Conservation (phyloP, 2,329 filamentous ascomycete genomes). For the Neonectria sp. region DNA sequence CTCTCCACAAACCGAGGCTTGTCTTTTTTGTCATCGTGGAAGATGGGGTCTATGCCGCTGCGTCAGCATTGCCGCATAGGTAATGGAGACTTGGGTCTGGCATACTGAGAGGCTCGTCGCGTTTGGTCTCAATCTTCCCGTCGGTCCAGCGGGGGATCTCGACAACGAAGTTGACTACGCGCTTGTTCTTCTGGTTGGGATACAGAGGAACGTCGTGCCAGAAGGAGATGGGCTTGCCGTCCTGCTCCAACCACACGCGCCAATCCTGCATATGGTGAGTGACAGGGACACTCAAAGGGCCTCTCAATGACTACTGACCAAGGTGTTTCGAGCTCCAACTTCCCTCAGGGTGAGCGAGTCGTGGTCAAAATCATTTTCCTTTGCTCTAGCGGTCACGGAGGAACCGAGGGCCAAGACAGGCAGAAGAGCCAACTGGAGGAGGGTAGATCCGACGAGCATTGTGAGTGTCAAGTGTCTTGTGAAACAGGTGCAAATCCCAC, state of each 20-base stretch:
- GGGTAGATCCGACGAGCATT: constrained; percentile 37
- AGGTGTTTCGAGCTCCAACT: constrained; percentile 56
- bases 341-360: constrained; percentile 51
- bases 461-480: background rate
- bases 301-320: constrained; percentile 41
- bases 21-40: constrained; percentile 57
- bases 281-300: rapidly evolving
- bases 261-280: constrained; percentile 51
- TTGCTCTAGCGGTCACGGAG: constrained; percentile 24
- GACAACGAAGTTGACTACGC: constrained; percentile 56
- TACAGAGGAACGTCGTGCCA: constrained; percentile 61
- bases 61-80: constrained; percentile 11
- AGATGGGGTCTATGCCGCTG: constrained; percentile 55
- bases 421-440: constrained; percentile 40
- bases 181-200: constrained; percentile 52
- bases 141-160: constrained; percentile 61
- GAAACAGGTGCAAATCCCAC: background rate
- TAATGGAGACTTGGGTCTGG: background rate
- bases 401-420: constrained; percentile 37
- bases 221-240: constrained; percentile 57
- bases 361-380: constrained; percentile 44
- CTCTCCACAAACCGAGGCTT: constrained; percentile 57
- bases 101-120: constrained; percentile 57
- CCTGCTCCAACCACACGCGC: constrained; percentile 58
- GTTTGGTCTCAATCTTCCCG: constrained; percentile 57